Evolutionary conservation across 1,284 basidiomycete genomes (phyloP), one percentile per base, ranked within the genome.

Genomic region (Leucoagaricus sp.): DNA sequence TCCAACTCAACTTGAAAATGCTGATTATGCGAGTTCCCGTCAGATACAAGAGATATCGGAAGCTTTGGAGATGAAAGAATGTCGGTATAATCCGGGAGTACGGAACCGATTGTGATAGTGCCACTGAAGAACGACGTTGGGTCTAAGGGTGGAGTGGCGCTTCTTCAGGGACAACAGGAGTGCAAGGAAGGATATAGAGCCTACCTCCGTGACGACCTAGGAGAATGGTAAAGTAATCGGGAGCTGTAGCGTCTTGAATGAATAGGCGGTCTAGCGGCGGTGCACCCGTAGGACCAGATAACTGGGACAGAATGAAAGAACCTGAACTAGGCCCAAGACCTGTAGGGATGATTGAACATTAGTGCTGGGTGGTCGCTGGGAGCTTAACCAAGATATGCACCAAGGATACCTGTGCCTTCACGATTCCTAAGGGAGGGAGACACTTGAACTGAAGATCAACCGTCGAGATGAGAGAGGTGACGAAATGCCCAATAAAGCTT

Each of bases 181-280:
- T 17, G 26, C 3, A 38, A n/a, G 5, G 2, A 25, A n/a, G 38
- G n/a, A 23, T 8, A n/a, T 9, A 15, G 7, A 9, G 33, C 52
- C 13, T 54, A 74, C 75, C 75, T 57, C 68, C 61, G 8, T 72
- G 62, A 44, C 83, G 79, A 34, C 78, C 77, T 40, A 85, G 71
- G 42, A 80, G 72, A 60, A 88, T 71, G 0, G 84, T 79, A 47
- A 90, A 69, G 61, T 68, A 80, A 65, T 87, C 85, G 0, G 84
- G 78, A 4, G 82, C 75, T 19, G 79, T 74, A 5, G 69, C 70
- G 64, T 88, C 78, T 58, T 83, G 79, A 15, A 72, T 68, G 67
- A 89, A 89, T 59, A 89, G 85, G 17, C 79, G 78, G 69, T 89
- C 83, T 19, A 87, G 71, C 12, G 83, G 75, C 1, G 85, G 74